Base-by-base conservation (phyloP, 208 protist genomes). In the Trypanosoma vivax region DNA sequence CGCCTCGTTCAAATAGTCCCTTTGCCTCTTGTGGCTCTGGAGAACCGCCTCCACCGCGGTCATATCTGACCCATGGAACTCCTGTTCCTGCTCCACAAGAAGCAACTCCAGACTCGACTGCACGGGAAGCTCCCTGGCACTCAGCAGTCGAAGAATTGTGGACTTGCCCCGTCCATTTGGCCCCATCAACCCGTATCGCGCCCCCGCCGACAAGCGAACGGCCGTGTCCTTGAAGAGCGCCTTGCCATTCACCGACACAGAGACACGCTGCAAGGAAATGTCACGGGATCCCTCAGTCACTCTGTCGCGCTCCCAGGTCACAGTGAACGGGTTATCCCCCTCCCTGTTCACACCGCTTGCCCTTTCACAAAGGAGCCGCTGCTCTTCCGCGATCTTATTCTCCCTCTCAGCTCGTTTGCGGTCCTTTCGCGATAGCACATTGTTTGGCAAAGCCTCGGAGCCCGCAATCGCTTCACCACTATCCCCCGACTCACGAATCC, bases 31-130 rank as follows among this genome's bases (percentile, higher is more conserved):
- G 77, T 98, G 92, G 41, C 86, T 88, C 11, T 83, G 54, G 21
- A 97, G 58, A 31, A 98, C 92, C 28, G 87, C 87, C 16, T 88
- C 35, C 18, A 91, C 78, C 1, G 85, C 88, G 31, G 65, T 86
- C 40, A 82, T 30, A 46, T 92, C 79, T n/a, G 78, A 76, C 14
- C 72, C 88, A 13, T 74, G 76, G 48, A 95, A 87, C 65, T 95
- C 84, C 45, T 97, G 96, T 68, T 99, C 97, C 75, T 98, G 96
- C 62, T 98, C 92, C 50, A 99, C 92, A 49, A 98, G 84, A 27
- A 98, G 76, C 16, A 99, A 72, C 38, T 96, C 71, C 27, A 98
- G 58, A 66, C 96, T 83, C 28, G 72, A 66, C 34, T 96, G 94
- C 42, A 98, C 90, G 11, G 83, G 90, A 11, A 95, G 73, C 62